Base-by-base conservation (phyloP, 2,329 filamentous ascomycete genomes). In the Exophiala aquamarina region DNA sequence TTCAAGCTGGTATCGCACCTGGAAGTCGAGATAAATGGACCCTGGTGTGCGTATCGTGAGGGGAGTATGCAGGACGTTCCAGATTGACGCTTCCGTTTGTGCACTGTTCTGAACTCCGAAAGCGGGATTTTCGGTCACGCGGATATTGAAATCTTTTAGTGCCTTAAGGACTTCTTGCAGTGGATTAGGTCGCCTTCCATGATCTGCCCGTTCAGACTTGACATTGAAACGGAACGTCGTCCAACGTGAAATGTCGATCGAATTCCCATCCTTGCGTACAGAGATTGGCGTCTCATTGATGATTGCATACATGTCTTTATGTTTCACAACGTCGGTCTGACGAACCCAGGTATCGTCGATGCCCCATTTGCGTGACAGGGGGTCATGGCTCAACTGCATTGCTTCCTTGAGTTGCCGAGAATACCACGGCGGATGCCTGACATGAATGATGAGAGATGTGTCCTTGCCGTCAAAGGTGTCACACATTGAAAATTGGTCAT, bases 1-100 rank as follows among this genome's bases (percentile, higher is more conserved):
- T 65, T 98, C 92, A 0, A 98, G 78, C 63, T 95, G 90, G 62
- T 97, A 98, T 13, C 89, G 80, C 1, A 95, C 80, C 1, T 82
- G 70, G 52, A 90, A 96, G 0, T 80, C 70, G 3, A 92, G 72
- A 44, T 68, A 56, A 66, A 49, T 63, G 56, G 59, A 55, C 2
- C 55, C 51, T 26, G 23, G 11, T 26, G 23, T 6, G 4, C 50
- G 41, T 19, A 60, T 52, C 11, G 58, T 52, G 18, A 35, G 46
- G 19, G 53, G 36, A 11, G 47, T 44, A 7, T 41, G 26, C 45
- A 72, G 68, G 59, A 70, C 65, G 18, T 62, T 57, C 70, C 71
- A 73, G 13, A 71, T 57, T 13, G 47, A 44, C 17, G 52, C 29
- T 37, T 50, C 39, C 31, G 49, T 58, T 88, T 88, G 31, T 3